Base-by-base conservation (phyloP, 352 stramenopile species). In the Blastocystis sp. region DNA sequence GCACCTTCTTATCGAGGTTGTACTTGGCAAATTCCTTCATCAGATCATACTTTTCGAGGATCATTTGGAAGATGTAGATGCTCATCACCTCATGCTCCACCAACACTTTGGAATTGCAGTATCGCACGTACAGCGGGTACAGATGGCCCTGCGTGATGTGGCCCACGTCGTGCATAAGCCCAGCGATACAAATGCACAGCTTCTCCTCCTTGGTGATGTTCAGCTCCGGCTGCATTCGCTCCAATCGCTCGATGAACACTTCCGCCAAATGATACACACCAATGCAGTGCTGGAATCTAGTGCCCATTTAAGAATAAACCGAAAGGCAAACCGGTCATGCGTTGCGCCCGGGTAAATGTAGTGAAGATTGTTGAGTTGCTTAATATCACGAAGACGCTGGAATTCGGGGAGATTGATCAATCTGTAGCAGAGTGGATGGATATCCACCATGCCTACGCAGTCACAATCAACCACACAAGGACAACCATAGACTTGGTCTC, bases 271-370 rank as follows among this genome's bases (percentile, higher is more conserved):
- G 68, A 70, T 88, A 88, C 14, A 88, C 78, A 28, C 78, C 78
- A 48, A 88, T 88, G 52, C 64, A 88, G 17, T 88, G 78, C 65
- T 88, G 78, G 78, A 88, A 88, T 34, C 78, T 88, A 88, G 0
- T 19, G 52, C 21, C 17, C 14, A 88, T 69, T 69, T 14, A 19
- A 64, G 28, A 54, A 3, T 60, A 64, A 54, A 59, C 28, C 7
- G n/a, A 64, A 17, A 21, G 21, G 10, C 21, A 11, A 69, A 88
- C 78, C 78, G 63, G 78, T 88, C 68, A 28, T 88, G 78, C 7
- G 78, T 88, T 17, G 78, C 78, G 1, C 78, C 78, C 7, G 78
- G 78, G 61, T 79, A 88, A 40, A 76, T 79, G 28, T 88, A 88
- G 34, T 79, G 34, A 14, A 79, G 43, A 60, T 62, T 42, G 21